These are phyloP conservation scores for Oropetium thomaeum DNA, from an alignment of 176 grass and related monocot species.

Conservation along the genomic window DNA sequence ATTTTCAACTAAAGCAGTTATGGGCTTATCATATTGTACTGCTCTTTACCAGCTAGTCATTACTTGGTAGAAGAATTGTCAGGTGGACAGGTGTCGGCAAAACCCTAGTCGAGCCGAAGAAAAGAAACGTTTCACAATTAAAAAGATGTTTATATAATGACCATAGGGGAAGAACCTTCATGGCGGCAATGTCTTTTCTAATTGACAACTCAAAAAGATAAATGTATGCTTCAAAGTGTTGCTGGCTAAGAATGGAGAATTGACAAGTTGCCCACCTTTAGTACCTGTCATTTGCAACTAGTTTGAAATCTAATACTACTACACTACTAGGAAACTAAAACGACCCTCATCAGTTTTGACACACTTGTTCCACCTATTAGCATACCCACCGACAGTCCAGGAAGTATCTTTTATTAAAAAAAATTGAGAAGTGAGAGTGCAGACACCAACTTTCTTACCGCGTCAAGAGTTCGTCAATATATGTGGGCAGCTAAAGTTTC, in stretches of 20 bases:
- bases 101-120: background rate
- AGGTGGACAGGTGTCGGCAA: slow-evolving; percentile 1
- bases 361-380: background rate
- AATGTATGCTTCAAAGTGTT: background rate
- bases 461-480: slow-evolving; percentile 1
- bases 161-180: slow-evolving; percentile 11
- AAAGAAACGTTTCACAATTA: background rate
- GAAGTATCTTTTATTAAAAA: no score
- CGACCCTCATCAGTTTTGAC: slow-evolving; percentile 27
- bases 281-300: slow-evolving; percentile 28
- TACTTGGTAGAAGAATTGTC: background rate
- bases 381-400: slow-evolving; percentile 14
- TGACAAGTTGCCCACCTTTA: slow-evolving; percentile 21
- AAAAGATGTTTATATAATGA: slow-evolving; percentile 8
- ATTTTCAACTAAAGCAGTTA: background rate
- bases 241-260: background rate
- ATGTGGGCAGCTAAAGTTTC: background rate
- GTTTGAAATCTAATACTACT: slow-evolving; percentile 32
- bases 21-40: background rate
- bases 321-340: slow-evolving; percentile 3
- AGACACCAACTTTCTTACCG: no score
- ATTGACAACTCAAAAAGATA: slow-evolving; percentile 28
- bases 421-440: no score
- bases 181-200: background rate
- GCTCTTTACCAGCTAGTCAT: background rate